Evolutionary conservation across 2,329 filamentous ascomycete genomes (phyloP).

Genomic region (Myriosclerotinia duriaeana): DNA sequence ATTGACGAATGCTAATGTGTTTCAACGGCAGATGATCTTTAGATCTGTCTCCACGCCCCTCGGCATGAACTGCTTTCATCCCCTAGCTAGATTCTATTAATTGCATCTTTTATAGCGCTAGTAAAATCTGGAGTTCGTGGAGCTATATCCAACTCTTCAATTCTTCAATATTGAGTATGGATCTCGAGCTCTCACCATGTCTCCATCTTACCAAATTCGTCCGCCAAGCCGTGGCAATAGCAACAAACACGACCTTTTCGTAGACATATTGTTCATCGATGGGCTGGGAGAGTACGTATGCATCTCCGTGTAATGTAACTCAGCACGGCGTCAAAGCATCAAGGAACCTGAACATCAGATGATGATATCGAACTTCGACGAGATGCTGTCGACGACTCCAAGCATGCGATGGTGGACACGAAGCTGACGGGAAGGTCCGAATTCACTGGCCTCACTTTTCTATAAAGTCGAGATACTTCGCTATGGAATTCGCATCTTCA

Average conservation of each 20-base stretch:
- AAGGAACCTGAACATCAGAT: background rate
- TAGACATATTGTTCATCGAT: background rate
- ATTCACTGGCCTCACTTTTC: background rate
- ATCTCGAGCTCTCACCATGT: background rate
- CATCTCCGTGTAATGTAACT: slow-evolving; percentile 7
- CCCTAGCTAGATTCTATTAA: background rate
- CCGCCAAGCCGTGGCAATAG: background rate
- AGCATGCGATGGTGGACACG: background rate
- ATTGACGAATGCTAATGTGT: slow-evolving; percentile 6
- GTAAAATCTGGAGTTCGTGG: background rate
- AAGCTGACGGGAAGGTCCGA: background rate
- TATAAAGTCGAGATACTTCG: slow-evolving; percentile 12
- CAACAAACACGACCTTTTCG: background rate
- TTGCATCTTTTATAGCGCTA: background rate
- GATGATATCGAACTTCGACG: background rate
- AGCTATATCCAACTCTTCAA: background rate
- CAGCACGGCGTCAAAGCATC: background rate
- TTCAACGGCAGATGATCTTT: background rate
- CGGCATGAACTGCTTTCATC: background rate
- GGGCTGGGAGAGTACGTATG: slow-evolving; percentile 2
- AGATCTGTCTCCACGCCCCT: background rate
- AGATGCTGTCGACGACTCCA: background rate
- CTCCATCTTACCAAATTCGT: background rate
- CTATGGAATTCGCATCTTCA: slow-evolving; percentile 3
- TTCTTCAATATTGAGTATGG: background rate